These are phyloP conservation scores for Nasturtium officinale DNA, from an alignment of 345 rosid species.

Conservation along the genomic window DNA sequence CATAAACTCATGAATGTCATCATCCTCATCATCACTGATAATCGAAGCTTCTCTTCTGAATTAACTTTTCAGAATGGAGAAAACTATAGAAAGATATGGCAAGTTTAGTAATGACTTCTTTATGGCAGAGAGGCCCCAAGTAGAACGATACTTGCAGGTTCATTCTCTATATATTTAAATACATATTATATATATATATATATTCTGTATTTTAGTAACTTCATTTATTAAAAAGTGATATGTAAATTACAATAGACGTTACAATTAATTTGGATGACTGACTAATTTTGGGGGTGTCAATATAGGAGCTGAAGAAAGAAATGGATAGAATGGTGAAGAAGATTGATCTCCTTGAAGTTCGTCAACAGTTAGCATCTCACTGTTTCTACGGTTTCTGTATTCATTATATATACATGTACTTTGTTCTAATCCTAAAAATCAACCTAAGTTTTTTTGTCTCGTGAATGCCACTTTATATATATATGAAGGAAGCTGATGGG, in stretches of 20 bases:
- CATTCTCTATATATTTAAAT: background rate
- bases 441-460: background rate
- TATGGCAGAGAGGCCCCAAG: constrained; percentile 27
- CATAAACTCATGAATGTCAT: constrained; percentile 18
- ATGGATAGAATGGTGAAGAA: constrained; percentile 50
- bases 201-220: background rate
- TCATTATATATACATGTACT: background rate
- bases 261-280: background rate
- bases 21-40: background rate
- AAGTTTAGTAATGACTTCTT: constrained; percentile 38
- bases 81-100: constrained; percentile 53
- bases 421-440: constrained; percentile 4
- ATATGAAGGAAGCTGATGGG: constrained; percentile 64
- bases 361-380: constrained; percentile 48
- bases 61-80: constrained; percentile 52
- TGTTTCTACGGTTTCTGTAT: background rate
- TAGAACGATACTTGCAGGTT: constrained; percentile 52
- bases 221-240: background rate
- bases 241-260: background rate
- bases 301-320: constrained; percentile 54
- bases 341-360: constrained; percentile 57
- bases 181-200: background rate
- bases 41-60: background rate
- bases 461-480: constrained; percentile 4
- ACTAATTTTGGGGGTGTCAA: background rate